Base-by-base conservation (phyloP, 805 yeast species). In the Saturnispora diversa region DNA sequence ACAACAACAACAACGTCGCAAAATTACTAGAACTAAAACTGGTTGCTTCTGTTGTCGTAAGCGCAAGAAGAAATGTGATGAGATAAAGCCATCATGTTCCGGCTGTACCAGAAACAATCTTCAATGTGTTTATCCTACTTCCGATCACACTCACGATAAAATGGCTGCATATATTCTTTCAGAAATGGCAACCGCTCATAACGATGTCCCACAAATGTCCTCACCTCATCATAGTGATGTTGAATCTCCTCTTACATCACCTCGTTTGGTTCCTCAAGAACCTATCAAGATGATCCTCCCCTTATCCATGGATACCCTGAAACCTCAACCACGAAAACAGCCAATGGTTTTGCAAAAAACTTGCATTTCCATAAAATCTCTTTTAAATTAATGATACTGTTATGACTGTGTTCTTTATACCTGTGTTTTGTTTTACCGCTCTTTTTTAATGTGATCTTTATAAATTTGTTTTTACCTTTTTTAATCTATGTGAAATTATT, bases 21-120 rank as follows among this genome's bases (percentile, higher is more conserved):
- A 60, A 44, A 60, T 60, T 21, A 56, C 62, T 6, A 52, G 65
- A 40, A 59, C 64, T 2, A 62, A 62, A 38, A 61, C 65, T 2
- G 67, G 67, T 2, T 62, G 67, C 42, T 58, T 58, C 44, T 61
- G 65, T 39, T 62, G 67, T 38, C 58, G 66, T 19, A 54, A 46
- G 35, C 50, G 66, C 37, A 61, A 61, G 60, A 62, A 61, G 62
- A 62, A 62, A 50, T 62, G 66, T 44, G 63, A 61, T 40, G 65
- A 61, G 42, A 39, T 48, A 23, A 53, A 51, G 42, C 65, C 65
- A 3, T 49, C 53, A 5, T 62, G 66, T 41, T 53, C 63, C 0
- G 66, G 65, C 7, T 62, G 66, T 43, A 36, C 49, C 2, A 46
- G 65, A 43, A 61, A 62, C 42, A 51, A 46, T 48, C 48, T 60